Evolutionary conservation across 495 filamentous ascomycete genomes (phyloP).

Genomic region (Opeltia flavorubescens): DNA sequence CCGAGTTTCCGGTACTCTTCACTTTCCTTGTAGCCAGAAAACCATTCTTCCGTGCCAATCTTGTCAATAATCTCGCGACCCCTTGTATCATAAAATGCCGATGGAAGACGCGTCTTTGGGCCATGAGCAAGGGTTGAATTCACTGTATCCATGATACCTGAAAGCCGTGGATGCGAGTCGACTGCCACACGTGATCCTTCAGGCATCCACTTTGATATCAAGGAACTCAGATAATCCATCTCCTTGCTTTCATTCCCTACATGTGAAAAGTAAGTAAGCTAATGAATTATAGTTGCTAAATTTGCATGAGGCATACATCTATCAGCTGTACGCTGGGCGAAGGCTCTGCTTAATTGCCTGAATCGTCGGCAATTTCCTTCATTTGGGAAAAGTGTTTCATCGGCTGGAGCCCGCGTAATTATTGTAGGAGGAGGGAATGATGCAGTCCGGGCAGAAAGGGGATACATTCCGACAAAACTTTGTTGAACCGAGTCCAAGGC

Average conservation of each 20-base stretch:
- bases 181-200: conserved; percentile 55
- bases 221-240: conserved; percentile 67
- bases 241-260: conserved; percentile 62
- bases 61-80: conserved; percentile 55
- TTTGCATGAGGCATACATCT: conserved; percentile 36
- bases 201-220: conserved; percentile 76
- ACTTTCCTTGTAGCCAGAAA: conserved; percentile 68
- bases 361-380: conserved; percentile 75
- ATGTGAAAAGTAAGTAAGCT: neutral
- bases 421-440: conserved; percentile 61
- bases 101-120: conserved; percentile 57
- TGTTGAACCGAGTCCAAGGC: conserved; percentile 84
- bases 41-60: conserved; percentile 89
- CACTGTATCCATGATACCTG: conserved; percentile 86
- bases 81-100: conserved; percentile 76
- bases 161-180: conserved; percentile 69
- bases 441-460: conserved; percentile 46
- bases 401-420: conserved; percentile 51
- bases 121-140: conserved; percentile 84
- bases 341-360: conserved; percentile 61
- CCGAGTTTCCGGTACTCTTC: conserved; percentile 75
- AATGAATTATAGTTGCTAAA: neutral
- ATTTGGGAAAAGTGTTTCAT: conserved; percentile 91
- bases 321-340: conserved; percentile 66
- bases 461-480: conserved; percentile 81